Percentiles rank a stretch among this genome's conserved stretches.
These are phyloP conservation scores for Leccinum solheimii DNA, from an alignment of 1,284 basidiomycete species.

Conservation along the genomic window DNA sequence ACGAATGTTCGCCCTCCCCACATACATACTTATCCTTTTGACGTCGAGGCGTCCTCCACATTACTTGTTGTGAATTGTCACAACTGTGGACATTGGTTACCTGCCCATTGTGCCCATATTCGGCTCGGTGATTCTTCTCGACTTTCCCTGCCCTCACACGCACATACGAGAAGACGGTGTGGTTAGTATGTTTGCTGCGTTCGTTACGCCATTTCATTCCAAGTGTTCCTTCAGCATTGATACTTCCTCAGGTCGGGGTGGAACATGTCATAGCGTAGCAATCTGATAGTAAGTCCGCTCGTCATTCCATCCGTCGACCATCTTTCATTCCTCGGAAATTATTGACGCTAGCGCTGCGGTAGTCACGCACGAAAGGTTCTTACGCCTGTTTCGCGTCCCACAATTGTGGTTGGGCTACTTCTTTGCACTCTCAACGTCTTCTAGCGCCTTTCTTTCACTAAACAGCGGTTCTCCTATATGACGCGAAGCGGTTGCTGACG, in stretches of 20 bases:
- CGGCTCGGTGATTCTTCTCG: slow-evolving; percentile 22
- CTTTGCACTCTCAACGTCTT: slow-evolving; percentile 15
- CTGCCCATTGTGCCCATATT: slow-evolving; percentile 25
- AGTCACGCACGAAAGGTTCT: slow-evolving; percentile 18
- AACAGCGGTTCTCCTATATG: slow-evolving; percentile 10
- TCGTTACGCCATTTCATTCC: slow-evolving; percentile 29
- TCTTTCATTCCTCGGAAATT: slow-evolving; percentile 35
- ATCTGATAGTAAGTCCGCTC: slow-evolving; percentile 13
- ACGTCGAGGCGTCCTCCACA: slow-evolving; percentile 22
- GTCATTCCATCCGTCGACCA: slow-evolving; percentile 16
- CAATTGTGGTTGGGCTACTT: slow-evolving; percentile 5
- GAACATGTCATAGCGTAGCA: slow-evolving; percentile 9
- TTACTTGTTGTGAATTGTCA: slow-evolving; percentile 38
- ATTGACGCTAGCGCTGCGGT: slow-evolving; percentile 16
- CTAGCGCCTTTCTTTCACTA: slow-evolving; percentile 13
- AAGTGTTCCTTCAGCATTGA: slow-evolving; percentile 16
- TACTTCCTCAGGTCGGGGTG: slow-evolving; percentile 17
- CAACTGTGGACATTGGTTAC: slow-evolving; percentile 22
- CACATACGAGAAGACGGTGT: slow-evolving; percentile 21
- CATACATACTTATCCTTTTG: slow-evolving; percentile 24
- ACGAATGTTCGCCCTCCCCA: slow-evolving; percentile 3
- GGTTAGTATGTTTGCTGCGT: slow-evolving; percentile 26
- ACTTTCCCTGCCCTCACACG: slow-evolving; percentile 2
- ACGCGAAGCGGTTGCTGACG: slow-evolving; percentile 11
- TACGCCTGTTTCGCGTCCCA: slow-evolving; percentile 7